Percentiles rank a stretch among this genome's conserved stretches.
Conservation (phyloP, 2,329 filamentous ascomycete genomes). For the Ceratocystis colombiana region DNA sequence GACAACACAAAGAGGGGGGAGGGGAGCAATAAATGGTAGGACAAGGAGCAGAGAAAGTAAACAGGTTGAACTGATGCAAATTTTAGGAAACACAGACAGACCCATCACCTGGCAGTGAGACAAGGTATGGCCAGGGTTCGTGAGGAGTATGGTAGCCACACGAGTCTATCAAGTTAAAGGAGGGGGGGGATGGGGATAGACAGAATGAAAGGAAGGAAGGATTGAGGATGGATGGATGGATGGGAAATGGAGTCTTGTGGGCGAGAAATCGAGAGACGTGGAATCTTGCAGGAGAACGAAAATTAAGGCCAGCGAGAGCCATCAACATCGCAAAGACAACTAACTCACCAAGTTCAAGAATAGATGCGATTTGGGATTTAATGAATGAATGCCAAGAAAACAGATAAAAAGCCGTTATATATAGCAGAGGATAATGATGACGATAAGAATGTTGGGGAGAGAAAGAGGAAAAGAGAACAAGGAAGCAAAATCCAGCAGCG, state of each 20-base stretch:
- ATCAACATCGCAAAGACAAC: background rate
- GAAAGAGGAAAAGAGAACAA: background rate
- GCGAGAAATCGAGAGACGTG: background rate
- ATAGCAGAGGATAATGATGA: background rate
- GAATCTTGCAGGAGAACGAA: background rate
- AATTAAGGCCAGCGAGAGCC: background rate
- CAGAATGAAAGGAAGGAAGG: background rate
- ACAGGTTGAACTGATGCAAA: background rate
- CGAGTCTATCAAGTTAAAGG: background rate
- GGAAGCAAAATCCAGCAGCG: background rate
- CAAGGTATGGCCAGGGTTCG: background rate
- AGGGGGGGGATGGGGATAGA: background rate
- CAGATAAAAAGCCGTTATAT: background rate
- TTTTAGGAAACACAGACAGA: background rate
- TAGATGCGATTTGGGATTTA: background rate
- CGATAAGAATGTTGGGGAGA: background rate
- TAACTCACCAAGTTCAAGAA: constrained; percentile 12
- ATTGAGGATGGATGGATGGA: background rate
- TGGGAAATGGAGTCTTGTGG: background rate
- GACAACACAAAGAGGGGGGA: background rate
- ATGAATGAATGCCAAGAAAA: background rate
- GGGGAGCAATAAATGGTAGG: background rate
- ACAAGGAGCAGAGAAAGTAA: background rate
- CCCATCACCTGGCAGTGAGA: background rate
- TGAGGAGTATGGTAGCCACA: background rate